Evolutionary conservation across 2,329 filamentous ascomycete species (phyloP), one percentile per base, ranked within the genome.

Genomic region (Neopestalotiopsis clavispora): DNA sequence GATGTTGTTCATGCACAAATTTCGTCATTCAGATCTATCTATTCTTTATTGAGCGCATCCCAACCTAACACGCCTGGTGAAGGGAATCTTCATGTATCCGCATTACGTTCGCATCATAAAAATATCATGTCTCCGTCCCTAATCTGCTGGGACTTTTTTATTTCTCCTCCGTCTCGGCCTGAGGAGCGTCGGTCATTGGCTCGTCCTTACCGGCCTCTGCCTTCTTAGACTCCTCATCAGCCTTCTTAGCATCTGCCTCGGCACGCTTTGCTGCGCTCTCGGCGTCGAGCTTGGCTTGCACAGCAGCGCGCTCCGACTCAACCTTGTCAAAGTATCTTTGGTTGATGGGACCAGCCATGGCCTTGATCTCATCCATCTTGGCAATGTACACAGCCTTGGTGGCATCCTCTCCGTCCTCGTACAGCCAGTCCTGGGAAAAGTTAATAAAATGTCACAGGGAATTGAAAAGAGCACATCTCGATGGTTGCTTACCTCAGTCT

Each of bases 311-410:
- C 83, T 98, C 94, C 70, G 91, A 89, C 83, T 98, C 94, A 72
- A 94, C 85, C 86, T 97, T 97, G 81, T 99, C 96, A 80, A 95
- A 95, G 87, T 97, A 94, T 74, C 95, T 93, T 85, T 97, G 94
- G 73, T 94, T 90, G 78, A 99, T 94, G 69, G 96, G 95, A 17
- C 95, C 96, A 61, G 94, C 93, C 77, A 97, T 88, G 74, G 93
- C 90, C 75, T 94, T 93, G 81, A 99, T 94, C 82, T 99, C 96
- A 72, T 98, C 96, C 82, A 96, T 91, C 90, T 98, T 99, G 83
- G 94, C 89, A 71, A 97, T 85, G 84, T 99, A 99, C 77, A 96
- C 89, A 67, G 93, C 94, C 88, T 98, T 98, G 77, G 92, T 92
- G 74, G 94, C 90, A 80, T 99, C 96, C 72, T 98, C 95, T 70